Percentiles rank a stretch among this genome's conserved stretches.
phyloP scores from a whole-genome alignment of 1,284 basidiomycete species.

The Ceratobasidium sp. region DNA sequence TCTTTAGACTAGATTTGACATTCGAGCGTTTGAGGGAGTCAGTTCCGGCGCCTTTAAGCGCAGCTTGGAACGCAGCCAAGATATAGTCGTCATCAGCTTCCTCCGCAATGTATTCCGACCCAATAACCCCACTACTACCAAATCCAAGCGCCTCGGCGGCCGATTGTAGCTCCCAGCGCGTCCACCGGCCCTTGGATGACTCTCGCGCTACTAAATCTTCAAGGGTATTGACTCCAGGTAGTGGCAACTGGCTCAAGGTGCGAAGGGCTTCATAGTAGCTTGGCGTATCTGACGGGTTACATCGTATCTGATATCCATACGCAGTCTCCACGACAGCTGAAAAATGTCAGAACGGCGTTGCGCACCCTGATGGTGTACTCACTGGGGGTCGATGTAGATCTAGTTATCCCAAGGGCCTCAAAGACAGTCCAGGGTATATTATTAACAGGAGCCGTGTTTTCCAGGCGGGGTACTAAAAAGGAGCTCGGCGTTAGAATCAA shows the following conservation, averaged over 20 bases:
- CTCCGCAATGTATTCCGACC: conserved; percentile 70
- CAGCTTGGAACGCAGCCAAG: conserved; percentile 74
- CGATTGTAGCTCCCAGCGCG: conserved; percentile 64
- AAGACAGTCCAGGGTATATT: conserved; percentile 58
- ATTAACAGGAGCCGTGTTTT: conserved; percentile 62
- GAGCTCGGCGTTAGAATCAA: neutral
- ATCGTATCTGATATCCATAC: conserved; percentile 81
- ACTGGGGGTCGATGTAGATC: conserved; percentile 74
- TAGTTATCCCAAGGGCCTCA: conserved; percentile 70
- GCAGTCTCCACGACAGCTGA: conserved; percentile 78
- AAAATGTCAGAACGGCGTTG: conserved; percentile 20
- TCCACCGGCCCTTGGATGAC: conserved; percentile 72
- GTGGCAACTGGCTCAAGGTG: conserved; percentile 58
- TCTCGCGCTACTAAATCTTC: conserved; percentile 71
- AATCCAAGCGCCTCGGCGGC: conserved; percentile 73
- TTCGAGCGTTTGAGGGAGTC: conserved; percentile 43
- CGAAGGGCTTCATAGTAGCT: conserved; percentile 71
- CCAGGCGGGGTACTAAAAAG: conserved; percentile 40
- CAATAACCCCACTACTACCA: conserved; percentile 68
- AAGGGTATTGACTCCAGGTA: conserved; percentile 56
- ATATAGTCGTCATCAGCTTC: conserved; percentile 77
- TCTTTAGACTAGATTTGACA: conserved; percentile 48
- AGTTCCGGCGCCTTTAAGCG: conserved; percentile 55
- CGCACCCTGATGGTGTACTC: conserved; percentile 48
- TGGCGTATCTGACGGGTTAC: conserved; percentile 73